Evolutionary conservation across 2,329 filamentous ascomycete genomes (phyloP), one percentile per base, ranked within the genome.

Genomic region (Scytalidium sp.): DNA sequence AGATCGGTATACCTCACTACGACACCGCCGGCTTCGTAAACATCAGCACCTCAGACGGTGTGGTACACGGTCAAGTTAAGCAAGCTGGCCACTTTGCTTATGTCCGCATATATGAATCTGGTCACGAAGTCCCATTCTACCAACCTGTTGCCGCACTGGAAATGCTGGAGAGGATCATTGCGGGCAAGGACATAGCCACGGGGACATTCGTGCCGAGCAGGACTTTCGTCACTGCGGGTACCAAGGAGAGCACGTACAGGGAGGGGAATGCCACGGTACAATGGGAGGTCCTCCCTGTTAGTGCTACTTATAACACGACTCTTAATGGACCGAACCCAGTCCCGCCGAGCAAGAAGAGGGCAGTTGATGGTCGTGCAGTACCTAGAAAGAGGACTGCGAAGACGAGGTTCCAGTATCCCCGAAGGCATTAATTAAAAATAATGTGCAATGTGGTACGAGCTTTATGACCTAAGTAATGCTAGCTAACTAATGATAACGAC

Each of bases 31-130:
- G 87, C 1, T 94, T 92, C 63, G 78, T 80, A 0, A 81, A 85
- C 19, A 80, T 94, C 54, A 70, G 80, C 3, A 83, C 88, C 19
- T 86, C 88, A 60, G 77, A 77, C 42, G 73, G 75, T 9, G 65
- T 80, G 66, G 84, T 85, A 64, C 79, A 81, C 51, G 89, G 88
- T 7, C 79, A 81, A 54, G 87, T 90, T 0, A 80, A 88, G 11
- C 88, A 93, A 67, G 87, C 81, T 56, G 87, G 84, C 8, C 89
- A 88, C 57, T 78, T 87, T 51, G 80, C 76, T 21, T 87, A 87
- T 61, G 79, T 79, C 29, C 75, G 84, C 9, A 73, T 87, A 45
- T 87, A 83, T 64, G 78, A 86, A 55, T 74, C 81, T 20, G 46
- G 84, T 2, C 84, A 87, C 58, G 76, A 81, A 46, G 72, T 79